Evolutionary conservation across 129 eudicot genomes (phyloP).

Genomic region (Tagetes patula): DNA sequence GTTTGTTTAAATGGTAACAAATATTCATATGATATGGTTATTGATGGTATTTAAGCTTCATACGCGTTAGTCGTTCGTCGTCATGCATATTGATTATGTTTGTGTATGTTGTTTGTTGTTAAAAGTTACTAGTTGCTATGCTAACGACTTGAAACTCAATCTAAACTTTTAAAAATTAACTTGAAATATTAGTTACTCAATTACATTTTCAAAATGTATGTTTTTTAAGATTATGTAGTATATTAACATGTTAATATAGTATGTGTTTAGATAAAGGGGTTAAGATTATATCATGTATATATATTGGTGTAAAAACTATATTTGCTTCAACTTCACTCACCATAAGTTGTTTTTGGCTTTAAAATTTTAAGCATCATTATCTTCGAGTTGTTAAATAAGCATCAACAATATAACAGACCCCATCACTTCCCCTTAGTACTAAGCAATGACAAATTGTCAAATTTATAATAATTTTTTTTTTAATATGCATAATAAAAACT

Average conservation of each 20-base stretch:
- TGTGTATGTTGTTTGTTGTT: no score
- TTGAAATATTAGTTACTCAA: no score
- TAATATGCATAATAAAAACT: neutral
- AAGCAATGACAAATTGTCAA: neutral
- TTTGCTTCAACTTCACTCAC: neutral
- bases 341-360: neutral
- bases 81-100: no score
- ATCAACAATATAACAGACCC: neutral
- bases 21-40: neutral
- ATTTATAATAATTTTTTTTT: neutral
- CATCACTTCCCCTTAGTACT: neutral
- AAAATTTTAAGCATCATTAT: neutral
- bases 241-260: no score
- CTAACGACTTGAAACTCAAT: no score
- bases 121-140: no score
- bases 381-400: slow-evolving; percentile 11
- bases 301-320: neutral
- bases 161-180: no score
- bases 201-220: no score
- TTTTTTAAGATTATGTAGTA: no score
- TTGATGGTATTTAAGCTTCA: neutral
- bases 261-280: no score
- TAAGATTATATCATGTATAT: neutral
- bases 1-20: neutral
- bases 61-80: no score